Conservation (phyloP, 75 land plant genomes). For the Adiantum capillusveneris region DNA sequence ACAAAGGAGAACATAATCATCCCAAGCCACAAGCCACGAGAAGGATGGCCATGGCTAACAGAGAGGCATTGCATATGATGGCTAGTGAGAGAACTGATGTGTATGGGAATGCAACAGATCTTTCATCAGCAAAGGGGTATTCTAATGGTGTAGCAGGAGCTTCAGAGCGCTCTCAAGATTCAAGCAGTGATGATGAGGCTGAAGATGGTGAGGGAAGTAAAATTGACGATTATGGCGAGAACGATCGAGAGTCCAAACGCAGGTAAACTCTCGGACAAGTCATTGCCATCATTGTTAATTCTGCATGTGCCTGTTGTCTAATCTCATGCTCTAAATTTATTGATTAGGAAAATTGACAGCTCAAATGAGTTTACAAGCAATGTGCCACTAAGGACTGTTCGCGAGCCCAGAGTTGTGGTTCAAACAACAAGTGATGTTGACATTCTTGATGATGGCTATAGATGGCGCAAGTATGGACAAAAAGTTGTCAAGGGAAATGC, state of each 20-base stretch:
- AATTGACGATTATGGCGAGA: not conserved
- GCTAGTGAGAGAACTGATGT: not conserved
- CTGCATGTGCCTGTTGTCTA: too few relatives aligned
- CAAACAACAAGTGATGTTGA: constrained; percentile 35
- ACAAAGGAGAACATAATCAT: constrained; percentile 46
- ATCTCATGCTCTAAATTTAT: too few relatives aligned
- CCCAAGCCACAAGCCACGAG: constrained; percentile 56
- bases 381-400: constrained; percentile 10
- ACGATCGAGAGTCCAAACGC: constrained; percentile 12
- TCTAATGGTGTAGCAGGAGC: constrained; percentile 29
- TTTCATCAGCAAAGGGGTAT: constrained; percentile 20
- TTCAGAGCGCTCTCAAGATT: constrained; percentile 42
- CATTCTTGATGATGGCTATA: constrained; percentile 40
- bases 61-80: not conserved
- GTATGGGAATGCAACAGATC: too few relatives aligned
- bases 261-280: not conserved
- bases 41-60: constrained; percentile 14
- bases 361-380: not conserved
- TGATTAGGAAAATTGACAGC: not conserved
- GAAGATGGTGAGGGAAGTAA: constrained; percentile 35
- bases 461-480: constrained; percentile 42
- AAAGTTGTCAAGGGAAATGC: constrained; percentile 46
- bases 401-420: constrained; percentile 24
- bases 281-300: too few relatives aligned
- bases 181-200: constrained; percentile 59